A percentile compares a stretch with the other conserved stretches of the same genome.
phyloP scores from a whole-genome alignment of 2,329 filamentous ascomycete genomes.

The Beauveria asiatica region DNA sequence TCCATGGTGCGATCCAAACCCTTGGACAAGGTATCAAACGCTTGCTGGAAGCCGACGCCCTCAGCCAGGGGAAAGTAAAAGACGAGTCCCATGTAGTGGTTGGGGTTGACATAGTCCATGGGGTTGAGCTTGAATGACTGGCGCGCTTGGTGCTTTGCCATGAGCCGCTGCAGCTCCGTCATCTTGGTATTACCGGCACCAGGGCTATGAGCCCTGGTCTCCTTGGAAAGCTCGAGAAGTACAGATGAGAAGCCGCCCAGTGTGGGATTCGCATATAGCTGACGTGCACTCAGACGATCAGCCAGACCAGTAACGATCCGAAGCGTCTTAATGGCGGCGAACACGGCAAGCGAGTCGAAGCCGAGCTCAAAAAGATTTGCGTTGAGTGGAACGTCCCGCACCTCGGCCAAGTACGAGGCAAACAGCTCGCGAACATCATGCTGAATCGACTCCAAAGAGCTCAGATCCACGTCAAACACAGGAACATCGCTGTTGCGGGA shows the following conservation, averaged over 20 bases:
- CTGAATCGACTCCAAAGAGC: conserved; percentile 18
- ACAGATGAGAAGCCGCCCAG: conserved; percentile 19
- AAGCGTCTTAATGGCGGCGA: conserved; percentile 23
- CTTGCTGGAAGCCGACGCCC: conserved; percentile 19
- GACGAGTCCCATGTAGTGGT: conserved; percentile 23
- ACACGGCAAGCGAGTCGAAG: conserved; percentile 24
- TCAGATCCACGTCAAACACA: conserved; percentile 15
- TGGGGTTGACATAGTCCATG: conserved; percentile 25
- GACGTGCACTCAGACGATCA: conserved; percentile 23
- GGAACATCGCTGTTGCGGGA: conserved; percentile 14
- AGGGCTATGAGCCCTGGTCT: conserved; percentile 21
- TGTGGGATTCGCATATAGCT: conserved; percentile 27
- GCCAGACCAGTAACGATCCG: conserved; percentile 20
- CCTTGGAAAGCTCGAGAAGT: conserved; percentile 15
- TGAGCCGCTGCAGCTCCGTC: conserved; percentile 11
- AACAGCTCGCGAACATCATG: conserved; percentile 15
- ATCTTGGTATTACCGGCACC: conserved; percentile 5
- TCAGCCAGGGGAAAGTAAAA: conserved; percentile 27
- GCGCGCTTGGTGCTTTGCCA: conserved; percentile 18
- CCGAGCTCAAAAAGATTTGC: conserved; percentile 22
- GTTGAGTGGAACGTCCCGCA: conserved; percentile 15
- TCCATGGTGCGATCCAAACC: conserved; percentile 27
- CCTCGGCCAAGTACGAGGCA: conserved; percentile 14
- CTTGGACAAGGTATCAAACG: conserved; percentile 23
- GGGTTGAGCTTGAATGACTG: conserved; percentile 23